These are phyloP conservation scores for Choanephora cucurbitarum DNA, from an alignment of 371 early-diverging fungal species.

Conservation along the genomic window DNA sequence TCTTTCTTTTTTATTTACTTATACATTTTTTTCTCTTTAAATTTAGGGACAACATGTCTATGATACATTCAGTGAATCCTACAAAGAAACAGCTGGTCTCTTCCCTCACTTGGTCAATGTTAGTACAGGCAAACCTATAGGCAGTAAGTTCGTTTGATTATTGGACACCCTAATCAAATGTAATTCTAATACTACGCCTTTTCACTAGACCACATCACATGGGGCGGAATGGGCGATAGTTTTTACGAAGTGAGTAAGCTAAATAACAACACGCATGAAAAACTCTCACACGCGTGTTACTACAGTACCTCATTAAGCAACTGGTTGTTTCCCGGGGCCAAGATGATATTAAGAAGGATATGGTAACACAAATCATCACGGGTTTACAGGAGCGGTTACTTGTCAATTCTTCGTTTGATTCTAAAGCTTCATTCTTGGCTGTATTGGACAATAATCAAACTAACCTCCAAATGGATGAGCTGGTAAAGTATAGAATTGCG, in stretches of 20 bases:
- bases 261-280: not conserved
- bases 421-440: constrained; percentile 26
- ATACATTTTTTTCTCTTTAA: not conserved
- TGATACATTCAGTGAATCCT: constrained; percentile 30
- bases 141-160: constrained; percentile 19
- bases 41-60: constrained; percentile 53
- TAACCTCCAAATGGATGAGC: constrained; percentile 41
- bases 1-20: not conserved
- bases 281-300: not conserved
- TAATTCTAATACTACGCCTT: not conserved
- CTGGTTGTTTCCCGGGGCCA: constrained; percentile 56
- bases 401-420: constrained; percentile 25
- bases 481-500: constrained; percentile 19
- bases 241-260: constrained; percentile 50
- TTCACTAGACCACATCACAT: constrained; percentile 32
- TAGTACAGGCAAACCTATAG: constrained; percentile 24
- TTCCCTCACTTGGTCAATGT: constrained; percentile 49
- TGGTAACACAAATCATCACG: constrained; percentile 36
- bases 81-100: constrained; percentile 41
- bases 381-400: constrained; percentile 31
- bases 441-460: constrained; percentile 19
- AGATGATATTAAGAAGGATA: constrained; percentile 43
- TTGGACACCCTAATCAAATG: not conserved
- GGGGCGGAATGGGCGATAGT: constrained; percentile 59
- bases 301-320: constrained; percentile 58